Evolutionary conservation across 345 rosid species (phyloP), one percentile per base, ranked within the genome.

Genomic region (Sonneratia alba): DNA sequence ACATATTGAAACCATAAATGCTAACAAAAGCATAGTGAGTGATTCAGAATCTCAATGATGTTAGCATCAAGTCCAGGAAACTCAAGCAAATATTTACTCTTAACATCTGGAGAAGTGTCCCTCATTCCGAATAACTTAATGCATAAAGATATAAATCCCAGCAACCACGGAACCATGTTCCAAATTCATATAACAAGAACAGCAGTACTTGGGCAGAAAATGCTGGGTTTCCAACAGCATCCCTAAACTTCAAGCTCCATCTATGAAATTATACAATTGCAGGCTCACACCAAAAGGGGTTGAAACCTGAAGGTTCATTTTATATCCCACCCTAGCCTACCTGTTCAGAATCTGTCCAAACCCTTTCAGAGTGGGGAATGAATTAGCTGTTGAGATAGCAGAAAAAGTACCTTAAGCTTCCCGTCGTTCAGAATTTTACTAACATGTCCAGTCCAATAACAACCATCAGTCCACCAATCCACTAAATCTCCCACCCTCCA

Each of bases 401-500:
- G 6, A 45, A 69, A 36, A 2, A 59, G 70, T 81, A 87, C 96
- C 92, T 38, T 63, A 70, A 76, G 73, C 71, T 77, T 83, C 18
- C 72, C 83, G 15, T 79, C 65, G 62, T 56, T 81, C 69, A 87
- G 59, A 32, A 49, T 72, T 76, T 81, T 71, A 6, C 73, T 79
- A 62, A 89, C 36, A 32, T 62, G 80, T 65, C 88, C 92, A 67
- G 89, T 81, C 92, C 96, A 89, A 79, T 74, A 86, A 78, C 89
- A 86, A 48, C 34, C 64, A 75, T 75, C 81, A 66, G 70, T n/a
- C 83, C 84, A 85, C 96, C 92, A 89, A 76, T 89, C 96, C 45
- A 89, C 90, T 76, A 85, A 76, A 80, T 87, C 90, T 49, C 92
- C 92, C 70, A 83, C 88, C 80, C 76, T 77, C 88, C 87, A 87